Evolutionary conservation across 352 stramenopile genomes (phyloP).

Genomic region (Globisporangium canariense): DNA sequence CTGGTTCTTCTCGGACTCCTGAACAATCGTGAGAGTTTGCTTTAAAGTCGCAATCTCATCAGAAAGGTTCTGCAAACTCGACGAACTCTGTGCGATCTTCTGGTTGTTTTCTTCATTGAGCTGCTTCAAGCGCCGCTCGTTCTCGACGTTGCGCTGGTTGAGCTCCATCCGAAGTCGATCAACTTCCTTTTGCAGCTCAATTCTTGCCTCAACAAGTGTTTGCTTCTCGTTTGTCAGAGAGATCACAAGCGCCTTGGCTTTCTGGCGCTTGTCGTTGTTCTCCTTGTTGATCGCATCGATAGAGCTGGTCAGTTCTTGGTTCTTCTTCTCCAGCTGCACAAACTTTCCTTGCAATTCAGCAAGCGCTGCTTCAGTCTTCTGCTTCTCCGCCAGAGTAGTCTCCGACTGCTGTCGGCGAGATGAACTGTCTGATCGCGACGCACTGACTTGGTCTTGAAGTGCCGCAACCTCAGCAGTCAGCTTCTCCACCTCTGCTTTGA

Average conservation of each 20-base stretch:
- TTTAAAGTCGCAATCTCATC: constrained; percentile 64
- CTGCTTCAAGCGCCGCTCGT: constrained; percentile 58
- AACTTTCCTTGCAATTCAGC: constrained; percentile 35
- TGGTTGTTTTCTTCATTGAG: constrained; percentile 57
- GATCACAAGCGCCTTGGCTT: constrained; percentile 65
- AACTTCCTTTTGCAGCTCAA: constrained; percentile 57
- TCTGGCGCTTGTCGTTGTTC: constrained; percentile 64
- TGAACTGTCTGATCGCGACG: constrained; percentile 41
- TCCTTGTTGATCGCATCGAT: constrained; percentile 51
- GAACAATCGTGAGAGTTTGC: constrained; percentile 48
- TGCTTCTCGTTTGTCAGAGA: constrained; percentile 68
- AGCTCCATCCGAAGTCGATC: constrained; percentile 73
- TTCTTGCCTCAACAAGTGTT: constrained; percentile 36
- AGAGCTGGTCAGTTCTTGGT: constrained; percentile 39
- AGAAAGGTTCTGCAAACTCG: constrained; percentile 44
- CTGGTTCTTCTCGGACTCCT: constrained; percentile 70
- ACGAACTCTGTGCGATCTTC: constrained; percentile 35
- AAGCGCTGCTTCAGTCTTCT: constrained; percentile 35
- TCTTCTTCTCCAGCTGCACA: constrained; percentile 49
- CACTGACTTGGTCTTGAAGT: constrained; percentile 37
- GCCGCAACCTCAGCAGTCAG: constrained; percentile 37
- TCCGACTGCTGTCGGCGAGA: constrained; percentile 41
- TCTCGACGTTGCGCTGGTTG: constrained; percentile 74
- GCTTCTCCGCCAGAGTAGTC: constrained; percentile 38
- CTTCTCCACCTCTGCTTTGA: constrained; percentile 44